Evolutionary conservation across 202 grass and related monocot species (phyloP).

Genomic region (Panicum virgatum): DNA sequence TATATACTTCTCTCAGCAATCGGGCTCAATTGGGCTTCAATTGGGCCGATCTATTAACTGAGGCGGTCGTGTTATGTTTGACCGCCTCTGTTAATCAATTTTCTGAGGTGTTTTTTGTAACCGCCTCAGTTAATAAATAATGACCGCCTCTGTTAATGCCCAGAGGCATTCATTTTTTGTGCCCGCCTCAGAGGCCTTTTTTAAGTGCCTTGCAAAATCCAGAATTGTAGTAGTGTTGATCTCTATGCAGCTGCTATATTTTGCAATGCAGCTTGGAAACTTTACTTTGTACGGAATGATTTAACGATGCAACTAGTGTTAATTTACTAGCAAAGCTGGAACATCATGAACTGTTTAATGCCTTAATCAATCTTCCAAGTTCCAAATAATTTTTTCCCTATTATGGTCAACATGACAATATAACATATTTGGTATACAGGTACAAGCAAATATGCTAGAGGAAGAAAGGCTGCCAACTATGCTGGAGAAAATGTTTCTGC

Average conservation of each 20-base stretch:
- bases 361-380: background rate
- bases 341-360: background rate
- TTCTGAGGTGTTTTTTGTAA: too few species aligned
- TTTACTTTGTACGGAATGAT: background rate
- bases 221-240: too few species aligned
- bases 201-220: too few species aligned
- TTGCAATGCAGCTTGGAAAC: background rate
- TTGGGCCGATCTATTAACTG: too few species aligned
- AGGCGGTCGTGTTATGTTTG: too few species aligned
- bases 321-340: background rate
- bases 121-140: too few species aligned
- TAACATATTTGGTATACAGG: background rate
- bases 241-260: background rate
- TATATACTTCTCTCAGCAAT: too few species aligned
- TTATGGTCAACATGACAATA: background rate
- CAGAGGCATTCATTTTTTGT: too few species aligned
- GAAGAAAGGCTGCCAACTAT: background rate
- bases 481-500: background rate
- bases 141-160: too few species aligned
- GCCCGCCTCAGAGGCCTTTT: too few species aligned
- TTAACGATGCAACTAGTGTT: background rate
- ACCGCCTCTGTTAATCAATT: too few species aligned
- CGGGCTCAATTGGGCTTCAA: too few species aligned
- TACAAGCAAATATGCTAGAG: background rate
- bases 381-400: background rate